A percentile compares a stretch with the other conserved stretches of the same genome.
Conservation (phyloP, 164 flowering plant genomes). For the Protea cynaroides region DNA sequence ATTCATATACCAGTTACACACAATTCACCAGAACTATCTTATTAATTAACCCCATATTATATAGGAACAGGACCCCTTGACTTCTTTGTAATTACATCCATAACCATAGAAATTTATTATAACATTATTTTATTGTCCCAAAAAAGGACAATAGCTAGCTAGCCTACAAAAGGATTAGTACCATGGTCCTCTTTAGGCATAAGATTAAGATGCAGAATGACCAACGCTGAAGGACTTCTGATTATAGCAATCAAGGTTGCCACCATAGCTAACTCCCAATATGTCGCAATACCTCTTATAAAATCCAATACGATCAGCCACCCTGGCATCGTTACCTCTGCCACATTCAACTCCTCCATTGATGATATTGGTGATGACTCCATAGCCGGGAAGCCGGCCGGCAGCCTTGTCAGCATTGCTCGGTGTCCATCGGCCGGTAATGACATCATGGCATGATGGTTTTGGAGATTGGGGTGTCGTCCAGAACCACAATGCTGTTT, state of each 20-base stretch:
- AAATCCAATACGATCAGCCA: constrained; percentile 14
- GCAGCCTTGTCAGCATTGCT: constrained; percentile 11
- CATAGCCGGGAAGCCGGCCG: constrained; percentile 14
- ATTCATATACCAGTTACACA: no score
- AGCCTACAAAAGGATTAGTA: no score
- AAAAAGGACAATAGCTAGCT: no score
- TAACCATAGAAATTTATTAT: no score
- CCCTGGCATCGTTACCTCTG: constrained; percentile 3
- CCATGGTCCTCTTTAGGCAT: no score
- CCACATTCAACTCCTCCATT: constrained; percentile 22
- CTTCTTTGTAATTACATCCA: no score
- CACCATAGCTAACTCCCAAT: constrained; percentile 19
- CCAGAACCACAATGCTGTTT: constrained; percentile 25
- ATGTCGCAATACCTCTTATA: constrained; percentile 20
- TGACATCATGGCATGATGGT: constrained; percentile 18
- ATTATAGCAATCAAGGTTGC: constrained; percentile 31
- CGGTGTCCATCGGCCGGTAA: constrained; percentile 11
- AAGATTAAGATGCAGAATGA: no score
- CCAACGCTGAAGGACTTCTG: constrained; percentile 21
- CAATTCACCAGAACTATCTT: no score
- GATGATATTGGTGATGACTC: constrained; percentile 16
- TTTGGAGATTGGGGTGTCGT: constrained; percentile 27
- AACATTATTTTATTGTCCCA: no score
- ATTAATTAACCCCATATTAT: no score
- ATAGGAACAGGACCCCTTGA: no score